These are phyloP conservation scores for Fusarium sp. DNA, from an alignment of 2,329 filamentous ascomycete genomes.

Conservation along the genomic window DNA sequence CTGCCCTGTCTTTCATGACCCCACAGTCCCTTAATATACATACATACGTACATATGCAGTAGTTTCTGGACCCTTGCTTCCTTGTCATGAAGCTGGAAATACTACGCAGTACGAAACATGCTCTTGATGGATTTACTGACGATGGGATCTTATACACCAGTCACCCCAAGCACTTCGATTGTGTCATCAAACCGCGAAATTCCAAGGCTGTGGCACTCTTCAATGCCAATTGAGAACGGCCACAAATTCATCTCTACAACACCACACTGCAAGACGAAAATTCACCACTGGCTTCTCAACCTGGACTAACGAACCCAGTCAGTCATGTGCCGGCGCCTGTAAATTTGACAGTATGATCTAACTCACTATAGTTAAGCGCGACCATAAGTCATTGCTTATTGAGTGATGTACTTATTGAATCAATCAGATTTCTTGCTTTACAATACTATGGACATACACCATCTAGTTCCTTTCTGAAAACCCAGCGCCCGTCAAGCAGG, in stretches of 20 bases:
- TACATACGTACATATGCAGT: no score
- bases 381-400: not conserved
- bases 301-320: not conserved
- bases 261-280: not conserved
- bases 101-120: not conserved
- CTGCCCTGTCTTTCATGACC: not conserved
- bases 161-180: slow-evolving; percentile 52
- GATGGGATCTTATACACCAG: slow-evolving; percentile 23
- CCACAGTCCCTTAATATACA: slow-evolving; percentile 1
- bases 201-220: slow-evolving; percentile 29
- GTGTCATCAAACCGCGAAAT: slow-evolving; percentile 43
- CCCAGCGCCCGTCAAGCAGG: not conserved
- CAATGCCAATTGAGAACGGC: slow-evolving; percentile 9
- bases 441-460: not conserved
- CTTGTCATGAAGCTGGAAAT: not conserved
- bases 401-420: not conserved
- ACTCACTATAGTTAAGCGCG: not conserved
- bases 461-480: not conserved
- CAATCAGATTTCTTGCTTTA: not conserved
- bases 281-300: not conserved
- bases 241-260: not conserved
- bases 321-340: not conserved
- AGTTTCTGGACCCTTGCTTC: not conserved
- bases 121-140: slow-evolving; percentile 2
- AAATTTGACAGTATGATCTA: not conserved